Evolutionary conservation across 177 flowering plant genomes (phyloP), one percentile per base, ranked within the genome.

Genomic region (Vitis hybrid): DNA sequence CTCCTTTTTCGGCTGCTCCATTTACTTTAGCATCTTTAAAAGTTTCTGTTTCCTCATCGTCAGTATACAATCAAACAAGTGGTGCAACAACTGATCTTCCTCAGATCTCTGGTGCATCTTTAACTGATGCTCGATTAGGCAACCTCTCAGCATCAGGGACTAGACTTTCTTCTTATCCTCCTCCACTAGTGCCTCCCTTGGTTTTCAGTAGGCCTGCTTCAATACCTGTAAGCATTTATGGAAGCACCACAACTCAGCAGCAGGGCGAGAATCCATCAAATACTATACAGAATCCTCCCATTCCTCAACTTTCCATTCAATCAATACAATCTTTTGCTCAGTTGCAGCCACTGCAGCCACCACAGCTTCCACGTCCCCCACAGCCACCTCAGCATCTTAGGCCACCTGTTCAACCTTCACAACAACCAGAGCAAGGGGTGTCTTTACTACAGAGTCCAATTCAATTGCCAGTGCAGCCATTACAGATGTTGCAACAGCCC

Each of bases 291-390:
- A 77, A 82, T 62, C 71, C 80, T 46, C 68, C 88, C 18, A 73
- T 80, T 48, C 68, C 87, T 70, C 84, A 80, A 61, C 67, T 85
- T 27, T 63, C 90, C n/a, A 53, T 86, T 54, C 87, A 79, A 58
- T 73, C 89, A 18, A 67, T 85, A 66, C 94, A 86, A 73, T 77
- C 92, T 52, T 76, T 79, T 71, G 64, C 76, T 66, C 98, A 86
- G 72, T 75, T 89, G 72, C 97, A 88, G 85, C 94, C 94, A 9
- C 76, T 91, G 70, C 98, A 96, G 80, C 94, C 96, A 15, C 94
- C 93, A 15, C 98, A 88, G 73, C 85, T 84, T 54, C 86, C 84
- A 61, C 88, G 88, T 20, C 91, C 92, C 46, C 86, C 84, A 15
- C 95, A 87, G 63, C 88, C 86, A 59, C 87, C 97, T 69, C 96